Evolutionary conservation across 2,329 filamentous ascomycete genomes (phyloP), one percentile per base, ranked within the genome.

Genomic region (Beauveria rudraprayagi): DNA sequence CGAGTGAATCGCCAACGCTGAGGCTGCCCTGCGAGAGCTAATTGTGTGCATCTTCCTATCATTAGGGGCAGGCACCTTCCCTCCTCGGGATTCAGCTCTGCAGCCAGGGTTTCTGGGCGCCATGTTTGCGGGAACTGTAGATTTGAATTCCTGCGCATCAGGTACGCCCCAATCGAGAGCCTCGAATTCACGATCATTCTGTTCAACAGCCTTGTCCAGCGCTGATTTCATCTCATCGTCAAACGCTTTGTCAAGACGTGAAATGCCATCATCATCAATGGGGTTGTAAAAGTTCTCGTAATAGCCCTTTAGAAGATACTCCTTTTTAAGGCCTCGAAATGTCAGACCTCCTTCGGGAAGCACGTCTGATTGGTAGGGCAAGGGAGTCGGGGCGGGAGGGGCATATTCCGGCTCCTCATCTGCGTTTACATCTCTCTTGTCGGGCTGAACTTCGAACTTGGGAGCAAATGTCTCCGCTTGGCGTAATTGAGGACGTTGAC

Each of bases 401-500:
- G 91, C 92, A 72, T 96, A 96, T 78, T 97, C 94, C 63, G 93
- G 85, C 60, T 97, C 92, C 28, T 87, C 85, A 50, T 90, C 85
- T 28, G 82, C 77, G 16, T 76, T 67, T 3, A 71, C 69, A 56
- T 77, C 79, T 30, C 70, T 72, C 44, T 76, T 74, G 56, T 87
- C 83, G 5, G 80, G 78, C 60, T 87, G 84, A 44, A 86, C 77
- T 56, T 86, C 82, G 51, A 91, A 75, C 70, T 88, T 88, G 64
- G 86, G 78, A 9, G 77, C 71, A 26, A 81, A 79, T n/a, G 72
- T 68, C 52, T 80, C 78, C 62, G 83, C 77, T 54, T 81, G 80
- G 54, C 60, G 60, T 26, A 82, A 80, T 70, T 83, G 88, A 2
- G 81, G 78, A 64, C 81, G 83, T 61, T 87, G 85, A 5, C 80